These are phyloP conservation scores for Pseudovirgaria hyperparasitica DNA, from an alignment of 2,329 filamentous ascomycete species.

Conservation along the genomic window DNA sequence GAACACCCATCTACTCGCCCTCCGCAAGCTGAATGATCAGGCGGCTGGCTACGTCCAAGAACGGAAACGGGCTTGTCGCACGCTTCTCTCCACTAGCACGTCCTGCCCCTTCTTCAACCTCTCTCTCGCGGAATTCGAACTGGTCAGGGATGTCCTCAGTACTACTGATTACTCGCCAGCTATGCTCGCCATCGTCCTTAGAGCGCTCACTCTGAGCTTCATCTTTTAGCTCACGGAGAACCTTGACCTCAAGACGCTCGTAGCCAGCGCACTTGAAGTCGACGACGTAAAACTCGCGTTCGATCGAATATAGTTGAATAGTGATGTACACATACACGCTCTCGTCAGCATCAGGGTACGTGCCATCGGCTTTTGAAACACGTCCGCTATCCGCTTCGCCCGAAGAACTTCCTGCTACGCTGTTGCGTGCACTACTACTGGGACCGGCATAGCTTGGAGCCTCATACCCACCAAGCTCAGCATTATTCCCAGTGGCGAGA, in stretches of 20 bases:
- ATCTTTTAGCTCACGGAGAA: slow-evolving; percentile 27
- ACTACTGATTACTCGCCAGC: slow-evolving; percentile 4
- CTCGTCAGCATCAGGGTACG: slow-evolving; percentile 37
- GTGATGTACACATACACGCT: slow-evolving; percentile 89
- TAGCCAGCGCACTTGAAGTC: slow-evolving; percentile 99
- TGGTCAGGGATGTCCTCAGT: slow-evolving; percentile 10
- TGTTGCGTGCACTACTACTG: slow-evolving; percentile 4
- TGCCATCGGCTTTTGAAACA: slow-evolving; percentile 7
- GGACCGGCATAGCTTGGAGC: neutral
- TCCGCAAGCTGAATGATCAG: slow-evolving; percentile 87
- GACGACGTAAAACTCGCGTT: slow-evolving; percentile 76
- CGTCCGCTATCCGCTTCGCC: slow-evolving; percentile 6
- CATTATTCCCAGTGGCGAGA: no score
- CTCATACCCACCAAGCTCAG: no score
- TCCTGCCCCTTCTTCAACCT: slow-evolving; percentile 33
- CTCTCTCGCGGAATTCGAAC: slow-evolving; percentile 22
- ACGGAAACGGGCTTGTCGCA: slow-evolving; percentile 88
- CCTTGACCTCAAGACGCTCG: slow-evolving; percentile 58
- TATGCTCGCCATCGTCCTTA: slow-evolving; percentile 12
- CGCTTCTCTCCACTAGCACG: slow-evolving; percentile 70
- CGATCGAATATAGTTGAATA: slow-evolving; percentile 91
- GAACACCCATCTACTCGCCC: no score
- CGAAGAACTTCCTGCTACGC: slow-evolving; percentile 6
- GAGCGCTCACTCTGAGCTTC: slow-evolving; percentile 6
- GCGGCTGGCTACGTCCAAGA: slow-evolving; percentile 83